These are phyloP conservation scores for Entophlyctis helioformis DNA, from an alignment of 192 early-diverging fungal species.

Conservation along the genomic window DNA sequence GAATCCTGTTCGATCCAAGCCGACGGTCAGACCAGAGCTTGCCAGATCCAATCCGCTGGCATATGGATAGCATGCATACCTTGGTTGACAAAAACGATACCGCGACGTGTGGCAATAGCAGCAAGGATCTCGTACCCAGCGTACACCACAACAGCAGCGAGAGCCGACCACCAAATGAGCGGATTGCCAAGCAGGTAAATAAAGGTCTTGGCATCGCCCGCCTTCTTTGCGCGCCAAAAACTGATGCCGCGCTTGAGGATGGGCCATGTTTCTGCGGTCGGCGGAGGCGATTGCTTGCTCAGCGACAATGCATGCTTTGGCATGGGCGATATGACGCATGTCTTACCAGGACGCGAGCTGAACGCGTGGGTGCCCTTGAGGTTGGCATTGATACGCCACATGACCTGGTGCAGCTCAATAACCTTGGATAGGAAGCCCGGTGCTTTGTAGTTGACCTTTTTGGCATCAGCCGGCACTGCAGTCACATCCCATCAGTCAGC, in stretches of 20 bases:
- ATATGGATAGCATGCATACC: too few species aligned
- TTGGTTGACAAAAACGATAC: too few species aligned
- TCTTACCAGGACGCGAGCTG: conserved; percentile 28
- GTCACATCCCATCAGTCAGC: too few species aligned
- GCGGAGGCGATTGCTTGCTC: too few species aligned
- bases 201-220: conserved; percentile 10
- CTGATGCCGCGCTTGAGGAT: conserved; percentile 31
- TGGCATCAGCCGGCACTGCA: conserved; percentile 17
- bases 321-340: too few species aligned
- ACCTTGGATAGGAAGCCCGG: conserved; percentile 36
- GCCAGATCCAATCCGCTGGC: too few species aligned
- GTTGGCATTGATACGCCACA: conserved; percentile 38
- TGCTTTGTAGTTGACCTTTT: conserved; percentile 22
- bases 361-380: conserved; percentile 35
- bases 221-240: conserved; percentile 43
- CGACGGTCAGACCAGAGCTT: too few species aligned
- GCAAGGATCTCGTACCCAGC: conserved; percentile 6
- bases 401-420: conserved; percentile 31
- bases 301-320: too few species aligned
- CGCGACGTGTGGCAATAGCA: conserved; percentile 1
- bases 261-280: conserved; percentile 23
- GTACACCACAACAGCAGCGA: conserved; percentile 11
- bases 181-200: conserved; percentile 46
- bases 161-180: conserved; percentile 27
- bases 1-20: too few species aligned